Percentiles rank a stretch among this genome's conserved stretches.
Conservation (phyloP, 2,329 filamentous ascomycete genomes). For the Leptographium wingfieldii region DNA sequence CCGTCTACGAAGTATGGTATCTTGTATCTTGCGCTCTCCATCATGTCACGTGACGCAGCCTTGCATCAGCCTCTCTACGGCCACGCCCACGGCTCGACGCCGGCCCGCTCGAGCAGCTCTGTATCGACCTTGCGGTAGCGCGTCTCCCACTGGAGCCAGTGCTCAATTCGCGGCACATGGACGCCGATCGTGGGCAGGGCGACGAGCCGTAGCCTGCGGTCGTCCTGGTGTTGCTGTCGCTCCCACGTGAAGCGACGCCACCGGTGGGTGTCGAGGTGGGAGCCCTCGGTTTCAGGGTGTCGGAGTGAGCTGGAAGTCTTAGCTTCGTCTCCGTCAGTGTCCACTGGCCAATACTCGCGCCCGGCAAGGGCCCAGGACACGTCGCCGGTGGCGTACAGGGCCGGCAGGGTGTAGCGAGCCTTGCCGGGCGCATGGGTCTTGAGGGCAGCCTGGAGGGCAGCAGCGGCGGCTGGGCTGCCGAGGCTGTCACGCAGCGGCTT, state of each 20-base stretch:
- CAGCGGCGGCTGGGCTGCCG: background rate
- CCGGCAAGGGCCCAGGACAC: constrained; percentile 15
- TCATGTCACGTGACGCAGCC: background rate
- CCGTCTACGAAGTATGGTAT: too few species aligned
- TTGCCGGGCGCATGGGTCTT: constrained; percentile 41
- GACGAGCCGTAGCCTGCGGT: constrained; percentile 26
- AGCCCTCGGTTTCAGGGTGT: background rate
- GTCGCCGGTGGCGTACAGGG: constrained; percentile 33
- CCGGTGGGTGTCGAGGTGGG: background rate
- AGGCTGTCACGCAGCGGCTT: constrained; percentile 37
- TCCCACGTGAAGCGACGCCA: constrained; percentile 6
- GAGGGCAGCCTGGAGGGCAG: constrained; percentile 27
- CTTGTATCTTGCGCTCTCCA: background rate
- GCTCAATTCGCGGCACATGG: constrained; percentile 30
- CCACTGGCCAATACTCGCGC: constrained; percentile 9
- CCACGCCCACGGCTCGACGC: constrained; percentile 1
- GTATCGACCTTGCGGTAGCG: constrained; percentile 38
- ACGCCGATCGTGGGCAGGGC: constrained; percentile 41
- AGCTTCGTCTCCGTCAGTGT: background rate
- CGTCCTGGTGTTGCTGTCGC: background rate
- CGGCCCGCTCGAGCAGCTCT: constrained; percentile 19
- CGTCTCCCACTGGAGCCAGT: constrained; percentile 36
- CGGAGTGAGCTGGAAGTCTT: too few species aligned
- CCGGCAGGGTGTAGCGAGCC: constrained; percentile 41
- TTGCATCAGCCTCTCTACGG: background rate